These are phyloP conservation scores for Kluyveromyces sp. DNA, from an alignment of 1,139 yeast genomes.

Conservation along the genomic window DNA sequence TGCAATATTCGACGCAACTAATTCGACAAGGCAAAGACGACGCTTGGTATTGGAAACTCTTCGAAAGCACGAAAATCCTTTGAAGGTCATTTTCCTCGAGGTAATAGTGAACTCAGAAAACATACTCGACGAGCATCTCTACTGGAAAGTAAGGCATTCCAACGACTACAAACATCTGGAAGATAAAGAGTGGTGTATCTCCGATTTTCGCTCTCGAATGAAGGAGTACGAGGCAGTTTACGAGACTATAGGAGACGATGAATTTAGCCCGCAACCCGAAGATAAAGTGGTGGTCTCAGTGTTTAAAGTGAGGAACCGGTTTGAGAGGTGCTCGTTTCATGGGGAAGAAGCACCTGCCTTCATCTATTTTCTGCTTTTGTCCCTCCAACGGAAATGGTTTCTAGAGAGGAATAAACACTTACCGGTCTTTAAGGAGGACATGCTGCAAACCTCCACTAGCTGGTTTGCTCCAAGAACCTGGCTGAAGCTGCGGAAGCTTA, in stretches of 20 bases:
- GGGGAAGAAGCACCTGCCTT: conserved; percentile 2
- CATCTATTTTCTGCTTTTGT: background rate
- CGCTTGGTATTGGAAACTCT: conserved; percentile 7
- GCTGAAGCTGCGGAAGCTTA: conserved; percentile 2
- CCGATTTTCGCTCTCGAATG: conserved; percentile 9
- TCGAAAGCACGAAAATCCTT: background rate
- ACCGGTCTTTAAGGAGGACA: background rate
- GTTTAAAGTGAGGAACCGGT: conserved; percentile 1
- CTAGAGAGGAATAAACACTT: conserved; percentile 2
- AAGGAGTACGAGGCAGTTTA: conserved; percentile 11
- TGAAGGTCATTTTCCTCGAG: conserved; percentile 9
- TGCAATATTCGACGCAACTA: conserved; percentile 13
- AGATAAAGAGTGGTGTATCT: conserved; percentile 12
- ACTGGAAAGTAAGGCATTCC: conserved; percentile 9
- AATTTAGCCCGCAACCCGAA: background rate
- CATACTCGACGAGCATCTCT: conserved; percentile 9
- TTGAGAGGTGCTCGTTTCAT: background rate
- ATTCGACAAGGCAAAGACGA: conserved; percentile 10
- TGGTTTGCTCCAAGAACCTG: conserved; percentile 1
- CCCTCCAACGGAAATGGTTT: conserved; percentile 1
- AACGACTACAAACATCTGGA: conserved; percentile 9
- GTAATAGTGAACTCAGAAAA: conserved; percentile 9
- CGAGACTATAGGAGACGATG: conserved; percentile 5
- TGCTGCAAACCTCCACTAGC: background rate
- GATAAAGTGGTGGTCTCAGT: background rate